Evolutionary conservation across 306 rosid genomes (phyloP), one percentile per base, ranked within the genome.

Genomic region (Dalbergia oliveri): DNA sequence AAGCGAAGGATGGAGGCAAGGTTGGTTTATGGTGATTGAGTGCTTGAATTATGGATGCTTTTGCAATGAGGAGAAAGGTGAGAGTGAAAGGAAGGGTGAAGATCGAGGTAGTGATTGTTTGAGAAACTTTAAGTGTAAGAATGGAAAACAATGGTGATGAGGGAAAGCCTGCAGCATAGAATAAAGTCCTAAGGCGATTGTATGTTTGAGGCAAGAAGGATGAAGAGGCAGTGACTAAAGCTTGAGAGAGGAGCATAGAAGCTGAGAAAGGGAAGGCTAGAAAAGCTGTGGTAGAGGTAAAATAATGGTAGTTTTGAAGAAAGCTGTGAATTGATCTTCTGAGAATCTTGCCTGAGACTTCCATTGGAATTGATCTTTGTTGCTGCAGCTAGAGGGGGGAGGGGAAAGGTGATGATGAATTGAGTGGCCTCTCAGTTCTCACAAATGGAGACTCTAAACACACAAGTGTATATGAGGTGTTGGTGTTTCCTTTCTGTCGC

Each of bases 121-220:
- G 92, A 64, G 99, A 91, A 71, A 93, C 89, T 56, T 91, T 94
- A 1, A 77, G 78, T 61, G 70, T 85, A 41, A 92, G 85, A 82
- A 87, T 47, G 39, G 69, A 61, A 73, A 91, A 90, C 71, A 91
- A 75, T 15, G 88, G 83, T 33, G 91, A 94, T 19, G 94, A 79
- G 11, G 97, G 92, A 76, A 92, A 90, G 2, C 97, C 97, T 2
- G 97, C 97, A 5, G 95, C 94, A 75, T 72, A 76, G 63, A 92
- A 94, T 37, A 94, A 88, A 50, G 66, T 72, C 31, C 34, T 83
- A 21, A 94, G 85, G 58, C 86, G 93, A 73, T 23, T 76, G 79
- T 72, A 82, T 57, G 89, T 81, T 61, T 86, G 82, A 58, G 85
- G 79, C 1, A 84, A 54, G 6, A 88, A 79, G 31, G 90, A 68